Evolutionary conservation across 768 basidiomycete species (phyloP), one percentile per base, ranked within the genome.

Genomic region (Trametes gibbosa): DNA sequence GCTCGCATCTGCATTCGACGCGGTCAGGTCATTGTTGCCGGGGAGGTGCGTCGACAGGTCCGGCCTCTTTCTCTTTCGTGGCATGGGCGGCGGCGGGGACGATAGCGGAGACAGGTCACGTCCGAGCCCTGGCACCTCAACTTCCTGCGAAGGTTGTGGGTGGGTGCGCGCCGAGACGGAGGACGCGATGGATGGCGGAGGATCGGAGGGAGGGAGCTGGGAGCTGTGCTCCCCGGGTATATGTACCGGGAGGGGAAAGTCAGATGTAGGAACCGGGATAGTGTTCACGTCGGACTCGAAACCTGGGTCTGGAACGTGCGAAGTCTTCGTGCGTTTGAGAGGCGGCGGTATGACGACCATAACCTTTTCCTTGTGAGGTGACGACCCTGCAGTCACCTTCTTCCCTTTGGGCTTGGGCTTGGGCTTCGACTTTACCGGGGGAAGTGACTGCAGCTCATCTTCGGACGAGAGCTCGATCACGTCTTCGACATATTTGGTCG

Each of bases 391-490:
- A 27, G 21, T 2, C 0, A 40, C 9, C 21, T 47, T 45, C 43
- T 53, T 57, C 29, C 47, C 25, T 19, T 40, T 48, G 54, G 50
- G 34, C 46, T 53, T 61, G 0, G 42, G 19, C 25, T 59, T 59
- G n/a, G 41, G 42, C 37, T 55, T 60, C 8, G 59, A 8, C 50
- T 67, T 65, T 6, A 59, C 21, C 5, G 39, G 6, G 27, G 65
- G 67, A 56, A n/a, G 66, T 39, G 5, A 62, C 50, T n/a, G n/a
- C 13, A 72, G 46, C 23, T 72, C 72, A 19, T 74, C 72, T 6
- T 74, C 72, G 1, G 69, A 68, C 16, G 66, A 65, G 34, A 73
- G 53, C 47, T 69, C 68, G 27, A 74, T 73, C 13, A 69, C 55
- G 14, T 70, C 71, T 29, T 59, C 34, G 1, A 12, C 50, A 8